A percentile compares a stretch with the other conserved stretches of the same genome.
Conservation (phyloP, 2,329 filamentous ascomycete species). For the Elsinoe australis region DNA sequence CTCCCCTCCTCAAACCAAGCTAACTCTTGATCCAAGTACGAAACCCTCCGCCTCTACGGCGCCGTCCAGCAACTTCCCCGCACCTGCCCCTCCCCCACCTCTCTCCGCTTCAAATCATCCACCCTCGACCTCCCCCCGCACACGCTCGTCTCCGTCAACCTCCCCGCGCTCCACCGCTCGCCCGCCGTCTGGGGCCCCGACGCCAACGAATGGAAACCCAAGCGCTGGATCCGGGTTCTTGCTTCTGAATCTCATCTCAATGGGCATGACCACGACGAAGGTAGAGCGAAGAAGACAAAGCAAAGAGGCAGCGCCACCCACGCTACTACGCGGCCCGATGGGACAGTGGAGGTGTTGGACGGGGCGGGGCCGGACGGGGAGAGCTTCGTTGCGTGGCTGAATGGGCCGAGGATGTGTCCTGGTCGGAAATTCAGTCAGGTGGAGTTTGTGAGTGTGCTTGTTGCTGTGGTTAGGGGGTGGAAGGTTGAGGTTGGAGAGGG, state of each 20-base stretch:
- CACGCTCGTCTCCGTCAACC: slow-evolving; percentile 35
- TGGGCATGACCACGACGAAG: neutral
- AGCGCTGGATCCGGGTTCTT: neutral
- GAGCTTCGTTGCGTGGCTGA: slow-evolving; percentile 43
- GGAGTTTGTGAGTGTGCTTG: slow-evolving; percentile 44
- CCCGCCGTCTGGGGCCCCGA: slow-evolving; percentile 21
- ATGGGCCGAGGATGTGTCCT: slow-evolving; percentile 44
- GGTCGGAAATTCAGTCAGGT: slow-evolving; percentile 51
- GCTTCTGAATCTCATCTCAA: too few relatives aligned
- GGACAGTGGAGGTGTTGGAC: neutral
- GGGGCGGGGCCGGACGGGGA: slow-evolving; percentile 24
- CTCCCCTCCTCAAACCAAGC: slow-evolving; percentile 34
- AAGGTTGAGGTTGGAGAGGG: neutral
- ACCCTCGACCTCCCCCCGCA: slow-evolving; percentile 27
- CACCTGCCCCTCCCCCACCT: neutral
- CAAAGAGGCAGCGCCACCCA: neutral
- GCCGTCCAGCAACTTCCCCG: slow-evolving; percentile 3
- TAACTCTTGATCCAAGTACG: slow-evolving; percentile 22
- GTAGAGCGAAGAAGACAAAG: neutral
- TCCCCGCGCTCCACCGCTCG: slow-evolving; percentile 26
- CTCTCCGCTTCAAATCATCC: neutral
- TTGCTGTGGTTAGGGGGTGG: slow-evolving; percentile 27
- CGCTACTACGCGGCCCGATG: slow-evolving; percentile 20
- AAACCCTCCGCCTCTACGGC: neutral
- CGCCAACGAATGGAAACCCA: slow-evolving; percentile 1